These are phyloP conservation scores for Trichophyton rubrum DNA, from an alignment of 2,329 filamentous ascomycete species.

Conservation along the genomic window DNA sequence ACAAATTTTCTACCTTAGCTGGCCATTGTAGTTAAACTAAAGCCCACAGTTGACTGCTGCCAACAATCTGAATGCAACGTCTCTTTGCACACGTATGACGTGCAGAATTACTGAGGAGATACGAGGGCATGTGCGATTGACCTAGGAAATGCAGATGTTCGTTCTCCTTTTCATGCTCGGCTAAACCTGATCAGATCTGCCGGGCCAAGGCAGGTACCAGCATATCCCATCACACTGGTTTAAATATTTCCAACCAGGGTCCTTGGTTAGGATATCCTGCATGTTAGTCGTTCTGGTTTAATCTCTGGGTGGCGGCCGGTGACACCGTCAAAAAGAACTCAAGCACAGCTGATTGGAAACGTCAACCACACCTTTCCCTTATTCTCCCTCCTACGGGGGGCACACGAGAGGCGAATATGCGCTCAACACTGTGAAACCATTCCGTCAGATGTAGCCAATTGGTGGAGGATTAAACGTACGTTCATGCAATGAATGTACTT, in stretches of 20 bases:
- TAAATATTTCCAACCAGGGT: background rate
- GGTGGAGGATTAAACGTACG: background rate
- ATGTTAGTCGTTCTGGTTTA: background rate
- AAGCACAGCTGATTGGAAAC: background rate
- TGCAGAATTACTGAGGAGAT: background rate
- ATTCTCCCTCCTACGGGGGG: background rate
- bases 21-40: background rate
- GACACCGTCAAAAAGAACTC: conserved; percentile 1
- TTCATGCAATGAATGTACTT: background rate
- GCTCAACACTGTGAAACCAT: background rate
- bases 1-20: background rate
- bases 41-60: background rate
- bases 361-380: background rate
- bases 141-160: background rate
- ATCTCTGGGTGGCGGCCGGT: background rate
- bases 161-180: background rate
- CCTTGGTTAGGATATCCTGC: background rate
- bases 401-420: background rate
- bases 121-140: background rate
- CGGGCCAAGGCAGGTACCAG: background rate
- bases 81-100: background rate
- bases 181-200: background rate
- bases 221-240: background rate
- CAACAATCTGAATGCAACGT: background rate
- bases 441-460: background rate